phyloP scores from a whole-genome alignment of 495 filamentous ascomycete species.

The Penicillium maclennaniae region DNA sequence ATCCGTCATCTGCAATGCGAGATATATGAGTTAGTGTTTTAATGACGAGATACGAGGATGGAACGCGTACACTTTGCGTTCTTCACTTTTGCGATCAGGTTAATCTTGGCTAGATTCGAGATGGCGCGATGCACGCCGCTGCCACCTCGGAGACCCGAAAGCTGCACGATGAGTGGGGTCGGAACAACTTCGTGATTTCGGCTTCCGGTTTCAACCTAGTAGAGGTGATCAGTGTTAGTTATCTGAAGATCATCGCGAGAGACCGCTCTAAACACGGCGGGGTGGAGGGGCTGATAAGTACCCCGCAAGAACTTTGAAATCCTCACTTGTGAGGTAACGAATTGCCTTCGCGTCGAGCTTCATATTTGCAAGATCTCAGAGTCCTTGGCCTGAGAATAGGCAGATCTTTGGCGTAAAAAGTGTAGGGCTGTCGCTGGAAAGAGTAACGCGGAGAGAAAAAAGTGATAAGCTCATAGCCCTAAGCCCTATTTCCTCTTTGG shows the following conservation, averaged over 20 bases:
- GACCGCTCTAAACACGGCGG: conserved; percentile 4
- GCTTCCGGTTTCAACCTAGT: conserved; percentile 83
- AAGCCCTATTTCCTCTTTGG: conserved; percentile 42
- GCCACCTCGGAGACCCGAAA: conserved; percentile 76
- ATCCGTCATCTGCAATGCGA: conserved; percentile 70
- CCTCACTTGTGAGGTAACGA: conserved; percentile 85
- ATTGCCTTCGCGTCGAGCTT: conserved; percentile 89
- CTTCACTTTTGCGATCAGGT: conserved; percentile 86
- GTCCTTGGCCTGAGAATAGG: background rate
- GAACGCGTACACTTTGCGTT: conserved; percentile 72
- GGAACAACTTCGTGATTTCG: conserved; percentile 97
- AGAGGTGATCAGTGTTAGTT: conserved; percentile 27
- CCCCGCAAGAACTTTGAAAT: conserved; percentile 93
- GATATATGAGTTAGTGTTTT: background rate
- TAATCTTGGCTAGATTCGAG: conserved; percentile 85
- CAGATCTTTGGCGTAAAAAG: conserved; percentile 4
- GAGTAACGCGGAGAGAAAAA: conserved; percentile 21
- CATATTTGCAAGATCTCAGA: conserved; percentile 48
- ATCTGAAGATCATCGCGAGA: conserved; percentile 13
- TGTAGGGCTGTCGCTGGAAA: conserved; percentile 6
- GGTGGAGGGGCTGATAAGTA: conserved; percentile 42
- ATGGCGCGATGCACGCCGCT: conserved; percentile 85
- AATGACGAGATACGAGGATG: background rate
- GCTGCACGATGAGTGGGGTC: conserved; percentile 77
- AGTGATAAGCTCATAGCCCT: conserved; percentile 40